phyloP scores from a whole-genome alignment of 139 green algal species.

The Tetradesmus lagerheimii region DNA sequence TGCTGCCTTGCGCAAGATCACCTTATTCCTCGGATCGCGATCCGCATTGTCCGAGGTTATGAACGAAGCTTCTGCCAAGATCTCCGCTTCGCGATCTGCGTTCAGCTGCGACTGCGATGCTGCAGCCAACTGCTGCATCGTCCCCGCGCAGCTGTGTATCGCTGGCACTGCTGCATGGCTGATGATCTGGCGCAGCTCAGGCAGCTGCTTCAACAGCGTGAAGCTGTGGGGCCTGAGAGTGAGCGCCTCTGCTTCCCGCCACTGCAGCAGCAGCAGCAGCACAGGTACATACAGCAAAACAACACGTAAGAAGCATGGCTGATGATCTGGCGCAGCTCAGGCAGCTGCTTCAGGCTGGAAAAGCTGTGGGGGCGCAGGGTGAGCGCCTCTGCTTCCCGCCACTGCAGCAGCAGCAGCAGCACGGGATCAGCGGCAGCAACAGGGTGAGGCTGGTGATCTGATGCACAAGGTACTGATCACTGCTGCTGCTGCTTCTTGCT shows the following conservation, averaged over 20 bases:
- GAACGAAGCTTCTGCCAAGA: neutral
- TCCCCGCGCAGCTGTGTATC: neutral
- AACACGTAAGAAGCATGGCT: too few relatives aligned
- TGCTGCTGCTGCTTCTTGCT: neutral
- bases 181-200: constrained; percentile 32
- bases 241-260: constrained; percentile 10
- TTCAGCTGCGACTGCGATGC: neutral
- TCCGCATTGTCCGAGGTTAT: neutral
- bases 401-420: too few relatives aligned
- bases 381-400: too few relatives aligned
- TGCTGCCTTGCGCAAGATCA: neutral
- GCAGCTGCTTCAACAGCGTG: neutral
- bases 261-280: constrained; percentile 11
- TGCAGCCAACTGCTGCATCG: neutral
- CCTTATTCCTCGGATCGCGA: neutral
- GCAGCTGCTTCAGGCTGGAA: too few relatives aligned
- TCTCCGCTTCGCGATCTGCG: neutral
- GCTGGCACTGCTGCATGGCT: neutral
- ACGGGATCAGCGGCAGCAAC: neutral
- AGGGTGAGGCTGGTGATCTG: too few relatives aligned
- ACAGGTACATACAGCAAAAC: neutral
- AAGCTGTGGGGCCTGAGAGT: neutral
- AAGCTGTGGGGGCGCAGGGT: neutral
- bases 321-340: too few relatives aligned
- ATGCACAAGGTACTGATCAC: neutral